Conservation (phyloP, 176 grass and related monocot species). For the Raddia guianensis region DNA sequence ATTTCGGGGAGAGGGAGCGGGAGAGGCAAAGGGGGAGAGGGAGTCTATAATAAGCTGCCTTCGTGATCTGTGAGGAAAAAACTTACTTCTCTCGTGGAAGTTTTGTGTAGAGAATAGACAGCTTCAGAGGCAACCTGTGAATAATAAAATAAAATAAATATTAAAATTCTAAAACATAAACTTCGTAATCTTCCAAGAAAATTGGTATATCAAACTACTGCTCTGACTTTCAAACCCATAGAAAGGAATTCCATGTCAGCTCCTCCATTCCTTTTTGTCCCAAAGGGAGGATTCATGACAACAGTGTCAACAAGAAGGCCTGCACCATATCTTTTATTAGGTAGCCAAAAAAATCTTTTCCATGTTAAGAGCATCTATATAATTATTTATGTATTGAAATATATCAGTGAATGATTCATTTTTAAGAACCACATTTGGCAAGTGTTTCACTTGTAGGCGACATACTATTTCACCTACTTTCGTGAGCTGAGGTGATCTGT, state of each 20-base stretch:
- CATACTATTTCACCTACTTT: neutral
- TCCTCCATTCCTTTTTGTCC: conserved; percentile 70
- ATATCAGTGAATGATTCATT: neutral
- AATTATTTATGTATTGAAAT: neutral
- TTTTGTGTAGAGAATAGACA: conserved; percentile 95
- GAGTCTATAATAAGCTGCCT: neutral
- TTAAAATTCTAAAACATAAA: conserved; percentile 21
- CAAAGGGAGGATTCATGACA: conserved; percentile 99
- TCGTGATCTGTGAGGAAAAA: neutral
- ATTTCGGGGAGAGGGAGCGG: neutral
- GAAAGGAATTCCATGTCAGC: conserved; percentile 87
- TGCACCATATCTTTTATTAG: conserved; percentile 37
- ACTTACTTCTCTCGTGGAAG: conserved; percentile 92
- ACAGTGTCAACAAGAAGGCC: conserved; percentile 71
- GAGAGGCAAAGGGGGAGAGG: too few relatives aligned
- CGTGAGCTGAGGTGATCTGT: neutral
- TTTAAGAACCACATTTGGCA: neutral
- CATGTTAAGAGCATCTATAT: conserved; percentile 19
- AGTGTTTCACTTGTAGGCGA: neutral
- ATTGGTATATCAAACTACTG: neutral
- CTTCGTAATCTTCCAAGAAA: neutral
- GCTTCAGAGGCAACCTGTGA: conserved; percentile 73
- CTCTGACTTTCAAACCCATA: conserved; percentile 78
- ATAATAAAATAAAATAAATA: conserved; percentile 30
- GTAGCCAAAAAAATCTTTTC: neutral